Percentiles rank a stretch among this genome's conserved stretches.
These are phyloP conservation scores for Coffea humblotiana DNA, from an alignment of 305 asterid genomes.

Conservation along the genomic window DNA sequence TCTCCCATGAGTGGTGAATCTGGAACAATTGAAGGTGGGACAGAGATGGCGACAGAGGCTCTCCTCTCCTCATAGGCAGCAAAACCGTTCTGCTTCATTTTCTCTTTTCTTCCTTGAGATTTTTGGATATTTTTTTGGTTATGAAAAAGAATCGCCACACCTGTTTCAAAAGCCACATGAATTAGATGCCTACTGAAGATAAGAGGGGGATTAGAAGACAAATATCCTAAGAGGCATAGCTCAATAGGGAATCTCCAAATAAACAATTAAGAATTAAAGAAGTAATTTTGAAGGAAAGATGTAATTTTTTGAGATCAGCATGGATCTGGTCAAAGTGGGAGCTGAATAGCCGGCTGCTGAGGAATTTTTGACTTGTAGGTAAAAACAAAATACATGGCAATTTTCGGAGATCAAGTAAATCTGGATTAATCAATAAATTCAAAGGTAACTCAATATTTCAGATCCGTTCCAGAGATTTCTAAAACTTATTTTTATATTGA, in stretches of 20 bases:
- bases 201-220: background rate
- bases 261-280: background rate
- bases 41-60: constrained; percentile 27
- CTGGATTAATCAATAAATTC: constrained; percentile 15
- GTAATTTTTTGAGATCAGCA: constrained; percentile 1
- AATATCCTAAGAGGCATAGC: background rate
- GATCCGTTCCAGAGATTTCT: constrained; percentile 8
- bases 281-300: background rate
- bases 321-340: constrained; percentile 54
- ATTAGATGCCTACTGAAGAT: constrained; percentile 8
- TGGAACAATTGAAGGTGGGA: constrained; percentile 8
- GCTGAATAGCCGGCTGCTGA: constrained; percentile 35
- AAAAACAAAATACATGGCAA: constrained; percentile 25
- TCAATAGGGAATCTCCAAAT: background rate
- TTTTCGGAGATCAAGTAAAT: constrained; percentile 14
- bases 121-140: constrained; percentile 11
- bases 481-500: background rate
- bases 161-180: constrained; percentile 2
- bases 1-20: background rate
- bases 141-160: constrained; percentile 9
- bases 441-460: background rate
- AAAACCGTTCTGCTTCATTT: constrained; percentile 61
- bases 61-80: constrained; percentile 61
- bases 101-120: constrained; percentile 9
- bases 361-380: constrained; percentile 40